phyloP scores from a whole-genome alignment of 331 rosid species.

The Rhamnella rubrinervis region DNA sequence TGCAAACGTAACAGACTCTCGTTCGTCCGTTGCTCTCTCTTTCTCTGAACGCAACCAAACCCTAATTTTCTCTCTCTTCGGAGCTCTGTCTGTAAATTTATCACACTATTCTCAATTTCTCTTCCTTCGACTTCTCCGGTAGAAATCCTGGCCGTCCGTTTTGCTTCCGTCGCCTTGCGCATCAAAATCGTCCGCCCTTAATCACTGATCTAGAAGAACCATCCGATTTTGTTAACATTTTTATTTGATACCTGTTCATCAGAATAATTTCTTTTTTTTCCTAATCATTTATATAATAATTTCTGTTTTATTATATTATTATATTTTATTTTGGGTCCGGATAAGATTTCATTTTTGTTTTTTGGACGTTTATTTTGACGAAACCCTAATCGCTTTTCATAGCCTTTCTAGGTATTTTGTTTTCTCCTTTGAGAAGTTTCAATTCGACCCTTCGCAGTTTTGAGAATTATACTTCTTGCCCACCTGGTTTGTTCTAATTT shows the following conservation, averaged over 20 bases:
- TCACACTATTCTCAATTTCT: background rate
- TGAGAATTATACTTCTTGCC: background rate
- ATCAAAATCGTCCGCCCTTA: background rate
- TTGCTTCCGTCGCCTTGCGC: background rate
- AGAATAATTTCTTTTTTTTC: background rate
- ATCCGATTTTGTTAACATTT: no score
- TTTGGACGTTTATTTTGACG: background rate
- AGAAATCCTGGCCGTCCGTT: background rate
- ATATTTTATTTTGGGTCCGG: background rate
- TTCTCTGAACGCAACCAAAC: no score
- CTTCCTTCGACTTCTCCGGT: background rate
- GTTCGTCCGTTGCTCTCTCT: background rate
- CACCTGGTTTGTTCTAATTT: background rate
- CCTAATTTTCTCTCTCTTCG: background rate
- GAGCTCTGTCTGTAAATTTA: background rate
- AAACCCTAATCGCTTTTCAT: constrained; percentile 7
- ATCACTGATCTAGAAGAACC: background rate
- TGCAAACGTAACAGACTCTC: constrained; percentile 5
- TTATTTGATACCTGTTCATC: background rate
- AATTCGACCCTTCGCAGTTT: background rate
- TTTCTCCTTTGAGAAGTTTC: background rate
- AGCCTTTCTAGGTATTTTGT: background rate
- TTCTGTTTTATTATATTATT: background rate
- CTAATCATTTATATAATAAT: background rate
- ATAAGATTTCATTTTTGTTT: background rate